Evolutionary conservation across 1,284 basidiomycete species (phyloP).

Genomic region (Inonotus hispidus): DNA sequence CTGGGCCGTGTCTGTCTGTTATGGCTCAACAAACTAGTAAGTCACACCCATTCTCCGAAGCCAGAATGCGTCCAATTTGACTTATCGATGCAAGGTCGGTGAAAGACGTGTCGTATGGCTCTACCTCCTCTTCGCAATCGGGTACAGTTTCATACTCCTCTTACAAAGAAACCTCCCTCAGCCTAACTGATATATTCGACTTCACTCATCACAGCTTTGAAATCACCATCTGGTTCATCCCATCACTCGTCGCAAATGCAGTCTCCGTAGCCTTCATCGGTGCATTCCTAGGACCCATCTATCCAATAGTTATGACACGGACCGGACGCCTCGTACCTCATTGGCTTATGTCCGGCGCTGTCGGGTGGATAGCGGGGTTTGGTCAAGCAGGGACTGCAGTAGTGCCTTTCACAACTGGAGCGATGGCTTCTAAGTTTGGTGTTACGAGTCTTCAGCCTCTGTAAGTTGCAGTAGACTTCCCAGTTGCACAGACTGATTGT

Average conservation of each 20-base stretch:
- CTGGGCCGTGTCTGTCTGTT: slow-evolving; percentile 6
- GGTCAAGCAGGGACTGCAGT: slow-evolving; percentile 25
- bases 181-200: background rate
- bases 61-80: background rate
- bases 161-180: background rate
- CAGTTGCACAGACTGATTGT: background rate
- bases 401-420: slow-evolving; percentile 26
- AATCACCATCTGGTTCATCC: slow-evolving; percentile 58
- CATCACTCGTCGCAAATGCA: slow-evolving; percentile 53
- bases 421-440: slow-evolving; percentile 18
- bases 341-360: slow-evolving; percentile 25
- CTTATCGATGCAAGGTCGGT: slow-evolving; percentile 36
- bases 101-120: slow-evolving; percentile 36
- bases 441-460: slow-evolving; percentile 17
- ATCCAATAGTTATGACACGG: slow-evolving; percentile 27
- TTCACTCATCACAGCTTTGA: slow-evolving; percentile 40
- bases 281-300: slow-evolving; percentile 30
- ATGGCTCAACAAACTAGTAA: slow-evolving; percentile 10
- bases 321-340: slow-evolving; percentile 25
- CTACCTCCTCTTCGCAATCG: slow-evolving; percentile 11
- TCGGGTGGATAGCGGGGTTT: slow-evolving; percentile 29
- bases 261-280: slow-evolving; percentile 56
- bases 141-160: background rate
- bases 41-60: background rate
- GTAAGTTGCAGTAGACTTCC: slow-evolving; percentile 7